These are phyloP conservation scores for Echites panduratus DNA, from an alignment of 257 asterid genomes.

Conservation along the genomic window DNA sequence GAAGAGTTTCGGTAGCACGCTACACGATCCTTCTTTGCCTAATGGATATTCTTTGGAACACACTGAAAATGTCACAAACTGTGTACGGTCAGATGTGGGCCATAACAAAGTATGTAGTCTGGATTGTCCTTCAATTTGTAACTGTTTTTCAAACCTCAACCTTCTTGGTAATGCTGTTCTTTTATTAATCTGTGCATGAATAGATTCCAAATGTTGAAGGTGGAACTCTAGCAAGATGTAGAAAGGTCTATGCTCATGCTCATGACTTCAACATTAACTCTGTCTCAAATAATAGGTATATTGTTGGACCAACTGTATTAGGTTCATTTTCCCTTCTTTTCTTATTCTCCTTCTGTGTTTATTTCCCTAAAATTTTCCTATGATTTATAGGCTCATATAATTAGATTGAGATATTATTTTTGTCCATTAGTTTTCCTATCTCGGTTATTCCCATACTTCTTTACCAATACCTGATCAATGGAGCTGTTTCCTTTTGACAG, in stretches of 20 bases:
- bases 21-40: constrained; percentile 27
- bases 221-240: constrained; percentile 48
- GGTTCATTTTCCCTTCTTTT: constrained; percentile 8
- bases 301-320: background rate
- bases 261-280: constrained; percentile 74
- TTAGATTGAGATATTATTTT: background rate
- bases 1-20: constrained; percentile 43
- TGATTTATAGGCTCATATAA: background rate
- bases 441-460: background rate
- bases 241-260: constrained; percentile 62
- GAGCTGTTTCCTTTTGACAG: background rate
- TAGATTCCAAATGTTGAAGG: constrained; percentile 44
- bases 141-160: background rate
- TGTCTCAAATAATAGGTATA: constrained; percentile 64
- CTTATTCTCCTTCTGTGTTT: background rate
- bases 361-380: constrained; percentile 1
- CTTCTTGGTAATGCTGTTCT: constrained; percentile 6
- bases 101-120: constrained; percentile 36
- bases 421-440: background rate
- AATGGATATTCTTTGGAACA: constrained; percentile 45
- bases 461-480: background rate
- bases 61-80: constrained; percentile 35
- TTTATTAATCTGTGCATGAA: constrained; percentile 19
- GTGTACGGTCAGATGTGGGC: constrained; percentile 26
- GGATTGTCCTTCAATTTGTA: constrained; percentile 1